phyloP scores from a whole-genome alignment of 495 filamentous ascomycete species.

The Bryoglossum gracile region DNA sequence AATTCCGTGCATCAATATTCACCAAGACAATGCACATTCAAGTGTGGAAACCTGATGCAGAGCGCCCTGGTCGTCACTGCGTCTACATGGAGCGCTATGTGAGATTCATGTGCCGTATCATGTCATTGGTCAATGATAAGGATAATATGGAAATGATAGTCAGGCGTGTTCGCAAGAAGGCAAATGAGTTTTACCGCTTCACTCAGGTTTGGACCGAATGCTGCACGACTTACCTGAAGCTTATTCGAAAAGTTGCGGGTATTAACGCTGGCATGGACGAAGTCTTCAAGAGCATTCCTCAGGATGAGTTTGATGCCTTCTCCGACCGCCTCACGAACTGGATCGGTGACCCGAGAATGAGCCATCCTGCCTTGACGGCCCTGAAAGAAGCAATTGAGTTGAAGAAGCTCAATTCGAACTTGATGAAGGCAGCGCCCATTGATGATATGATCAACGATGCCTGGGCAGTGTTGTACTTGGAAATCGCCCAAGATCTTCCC shows the following conservation, averaged over 20 bases:
- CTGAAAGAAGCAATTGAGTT: conserved; percentile 80
- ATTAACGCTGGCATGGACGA: conserved; percentile 66
- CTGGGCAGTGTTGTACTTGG: conserved; percentile 70
- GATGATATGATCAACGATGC: conserved; percentile 87
- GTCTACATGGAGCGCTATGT: conserved; percentile 91
- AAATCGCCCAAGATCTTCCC: conserved; percentile 37
- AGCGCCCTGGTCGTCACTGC: conserved; percentile 86
- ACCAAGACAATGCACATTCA: conserved; percentile 92
- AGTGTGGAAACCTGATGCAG: conserved; percentile 92
- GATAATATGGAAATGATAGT: conserved; percentile 72
- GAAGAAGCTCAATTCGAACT: conserved; percentile 78
- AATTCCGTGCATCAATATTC: conserved; percentile 80
- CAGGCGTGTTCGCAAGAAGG: conserved; percentile 73
- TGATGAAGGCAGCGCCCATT: conserved; percentile 76
- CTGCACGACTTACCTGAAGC: conserved; percentile 63
- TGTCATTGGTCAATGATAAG: conserved; percentile 70
- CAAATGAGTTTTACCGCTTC: conserved; percentile 80
- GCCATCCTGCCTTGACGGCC: conserved; percentile 53
- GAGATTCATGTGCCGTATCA: conserved; percentile 65
- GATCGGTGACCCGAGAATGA: conserved; percentile 30
- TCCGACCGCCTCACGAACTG: conserved; percentile 44
- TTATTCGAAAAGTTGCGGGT: conserved; percentile 62
- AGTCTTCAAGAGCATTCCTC: conserved; percentile 68
- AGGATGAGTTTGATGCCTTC: conserved; percentile 69
- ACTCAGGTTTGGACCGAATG: conserved; percentile 76